Conservation (phyloP, 768 basidiomycete species). For the Podaxis pistillaris region DNA sequence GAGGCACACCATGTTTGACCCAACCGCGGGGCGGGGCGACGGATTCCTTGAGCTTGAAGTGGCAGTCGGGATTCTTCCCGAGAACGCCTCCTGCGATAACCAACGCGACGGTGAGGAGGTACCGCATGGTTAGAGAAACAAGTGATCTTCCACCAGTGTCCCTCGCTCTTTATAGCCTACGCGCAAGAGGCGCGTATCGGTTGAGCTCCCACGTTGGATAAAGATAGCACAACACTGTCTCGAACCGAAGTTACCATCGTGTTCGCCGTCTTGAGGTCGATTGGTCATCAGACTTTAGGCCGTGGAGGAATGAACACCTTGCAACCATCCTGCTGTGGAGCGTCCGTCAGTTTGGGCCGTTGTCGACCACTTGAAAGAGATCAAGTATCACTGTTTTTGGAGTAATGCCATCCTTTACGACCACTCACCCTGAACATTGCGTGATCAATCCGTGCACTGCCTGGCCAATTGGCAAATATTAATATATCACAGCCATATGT, state of each 20-base stretch:
- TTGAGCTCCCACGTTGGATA: slow-evolving; percentile 9
- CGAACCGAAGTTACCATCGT: background rate
- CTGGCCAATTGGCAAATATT: background rate
- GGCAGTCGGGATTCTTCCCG: slow-evolving; percentile 19
- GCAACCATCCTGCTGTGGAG: too few species aligned
- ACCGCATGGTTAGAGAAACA: background rate
- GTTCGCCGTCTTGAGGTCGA: background rate
- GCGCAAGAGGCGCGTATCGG: background rate
- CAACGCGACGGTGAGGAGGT: slow-evolving; percentile 2
- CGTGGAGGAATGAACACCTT: background rate
- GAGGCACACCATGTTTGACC: slow-evolving; percentile 43
- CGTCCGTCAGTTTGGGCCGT: too few species aligned
- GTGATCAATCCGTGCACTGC: background rate
- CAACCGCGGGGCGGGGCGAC: slow-evolving; percentile 45
- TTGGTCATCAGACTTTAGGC: background rate
- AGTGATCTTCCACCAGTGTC: background rate
- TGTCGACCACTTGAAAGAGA: too few species aligned
- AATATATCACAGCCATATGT: background rate
- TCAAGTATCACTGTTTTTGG: too few species aligned
- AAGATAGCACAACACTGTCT: background rate
- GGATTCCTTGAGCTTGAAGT: slow-evolving; percentile 31
- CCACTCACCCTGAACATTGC: background rate
- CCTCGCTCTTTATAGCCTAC: background rate
- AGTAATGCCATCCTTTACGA: background rate
- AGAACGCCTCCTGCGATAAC: slow-evolving; percentile 18